Conservation (phyloP, 805 yeast species). For the Saccharomycopsis synnaedendra region DNA sequence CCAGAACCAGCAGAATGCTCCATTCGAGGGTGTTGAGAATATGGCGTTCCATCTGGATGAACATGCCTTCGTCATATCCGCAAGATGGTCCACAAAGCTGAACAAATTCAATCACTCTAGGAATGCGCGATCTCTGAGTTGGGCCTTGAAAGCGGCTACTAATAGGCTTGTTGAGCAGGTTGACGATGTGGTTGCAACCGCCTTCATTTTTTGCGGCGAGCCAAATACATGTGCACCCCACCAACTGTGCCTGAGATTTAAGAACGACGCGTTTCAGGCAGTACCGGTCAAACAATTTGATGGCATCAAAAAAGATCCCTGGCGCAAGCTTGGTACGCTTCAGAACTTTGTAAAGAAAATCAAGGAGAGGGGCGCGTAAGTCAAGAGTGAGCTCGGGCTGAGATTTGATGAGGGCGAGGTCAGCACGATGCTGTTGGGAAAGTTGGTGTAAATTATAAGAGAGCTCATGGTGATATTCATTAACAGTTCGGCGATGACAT, state of each 20-base stretch:
- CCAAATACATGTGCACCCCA: slow-evolving; percentile 90
- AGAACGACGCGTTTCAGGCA: slow-evolving; percentile 79
- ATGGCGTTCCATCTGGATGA: slow-evolving; percentile 69
- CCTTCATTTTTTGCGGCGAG: slow-evolving; percentile 75
- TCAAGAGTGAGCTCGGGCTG: slow-evolving; percentile 73
- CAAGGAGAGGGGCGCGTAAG: slow-evolving; percentile 61
- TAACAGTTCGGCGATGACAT: slow-evolving; percentile 32
- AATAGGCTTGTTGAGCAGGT: slow-evolving; percentile 33
- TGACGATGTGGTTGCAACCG: slow-evolving; percentile 58
- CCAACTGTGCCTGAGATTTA: slow-evolving; percentile 78
- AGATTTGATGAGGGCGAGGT: slow-evolving; percentile 55
- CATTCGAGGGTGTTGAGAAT: slow-evolving; percentile 61
- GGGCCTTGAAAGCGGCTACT: slow-evolving; percentile 60
- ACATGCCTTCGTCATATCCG: slow-evolving; percentile 43
- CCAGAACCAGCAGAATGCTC: slow-evolving; percentile 56
- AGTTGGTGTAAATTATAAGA: slow-evolving; percentile 19
- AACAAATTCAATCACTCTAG: slow-evolving; percentile 60
- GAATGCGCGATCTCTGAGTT: slow-evolving; percentile 65
- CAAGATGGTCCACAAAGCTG: slow-evolving; percentile 57
- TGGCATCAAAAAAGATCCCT: slow-evolving; percentile 54
- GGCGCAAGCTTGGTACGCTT: slow-evolving; percentile 52
- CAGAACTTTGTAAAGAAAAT: slow-evolving; percentile 66
- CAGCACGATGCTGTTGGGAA: slow-evolving; percentile 28
- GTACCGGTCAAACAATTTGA: slow-evolving; percentile 79
- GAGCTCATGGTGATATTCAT: slow-evolving; percentile 46